A percentile compares a stretch with the other conserved stretches of the same genome.
Evolutionary conservation across 306 rosid genomes (phyloP).

Genomic region (Pterocarpus santalinus): DNA sequence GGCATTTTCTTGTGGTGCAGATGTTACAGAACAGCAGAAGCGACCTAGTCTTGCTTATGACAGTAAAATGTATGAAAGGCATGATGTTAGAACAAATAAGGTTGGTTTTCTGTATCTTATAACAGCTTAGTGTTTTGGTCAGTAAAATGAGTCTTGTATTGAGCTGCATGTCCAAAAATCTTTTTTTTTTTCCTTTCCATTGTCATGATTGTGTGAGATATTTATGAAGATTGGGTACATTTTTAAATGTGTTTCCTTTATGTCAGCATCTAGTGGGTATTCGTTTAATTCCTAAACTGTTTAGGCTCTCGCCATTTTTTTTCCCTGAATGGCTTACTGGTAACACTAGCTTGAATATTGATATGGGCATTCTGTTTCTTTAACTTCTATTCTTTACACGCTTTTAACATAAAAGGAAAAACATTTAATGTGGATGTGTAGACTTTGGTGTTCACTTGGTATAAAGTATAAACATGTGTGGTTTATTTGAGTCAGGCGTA

Average conservation of each 20-base stretch:
- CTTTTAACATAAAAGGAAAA: conserved; percentile 26
- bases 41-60: conserved; percentile 71
- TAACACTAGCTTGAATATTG: conserved; percentile 25
- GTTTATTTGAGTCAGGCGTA: conserved; percentile 18
- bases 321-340: conserved; percentile 1
- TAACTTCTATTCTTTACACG: conserved; percentile 26
- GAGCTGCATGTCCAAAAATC: conserved; percentile 7
- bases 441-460: conserved; percentile 18
- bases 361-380: conserved; percentile 10
- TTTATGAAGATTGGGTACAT: conserved; percentile 29
- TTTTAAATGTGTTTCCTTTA: conserved; percentile 7
- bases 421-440: not conserved
- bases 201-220: conserved; percentile 2
- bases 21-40: conserved; percentile 84
- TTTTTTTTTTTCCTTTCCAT: not conserved
- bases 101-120: conserved; percentile 60
- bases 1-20: conserved; percentile 52
- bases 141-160: conserved; percentile 31
- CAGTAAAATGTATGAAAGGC: conserved; percentile 74
- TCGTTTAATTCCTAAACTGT: conserved; percentile 1
- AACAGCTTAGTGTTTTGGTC: conserved; percentile 34
- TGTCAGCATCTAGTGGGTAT: not conserved
- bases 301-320: conserved; percentile 1
- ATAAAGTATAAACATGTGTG: conserved; percentile 1
- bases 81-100: conserved; percentile 76